Evolutionary conservation across 1,139 yeast genomes (phyloP).

Genomic region (Candida sanyaensis): DNA sequence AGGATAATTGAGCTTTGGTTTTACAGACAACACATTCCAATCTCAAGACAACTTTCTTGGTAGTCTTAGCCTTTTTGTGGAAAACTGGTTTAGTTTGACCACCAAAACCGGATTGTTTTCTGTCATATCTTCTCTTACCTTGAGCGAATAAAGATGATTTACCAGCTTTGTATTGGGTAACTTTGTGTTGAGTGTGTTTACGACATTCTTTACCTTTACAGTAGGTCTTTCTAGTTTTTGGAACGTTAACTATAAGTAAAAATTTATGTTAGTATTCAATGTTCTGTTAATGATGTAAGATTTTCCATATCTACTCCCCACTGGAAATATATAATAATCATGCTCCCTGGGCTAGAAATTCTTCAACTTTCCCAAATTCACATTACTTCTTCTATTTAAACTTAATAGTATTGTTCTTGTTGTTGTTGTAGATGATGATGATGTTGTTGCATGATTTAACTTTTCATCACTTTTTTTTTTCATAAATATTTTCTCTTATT

Average conservation of each 20-base stretch:
- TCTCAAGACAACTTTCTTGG: conserved; percentile 99
- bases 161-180: conserved; percentile 99
- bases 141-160: conserved; percentile 99
- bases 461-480: background rate
- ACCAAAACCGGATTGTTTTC: conserved; percentile 99
- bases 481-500: background rate
- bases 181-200: conserved; percentile 99
- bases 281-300: no score
- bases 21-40: conserved; percentile 98
- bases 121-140: conserved; percentile 99
- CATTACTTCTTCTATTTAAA: background rate
- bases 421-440: no score
- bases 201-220: conserved; percentile 99
- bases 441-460: background rate
- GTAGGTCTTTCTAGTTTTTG: conserved; percentile 99
- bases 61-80: conserved; percentile 99
- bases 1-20: conserved; percentile 97
- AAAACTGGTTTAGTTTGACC: conserved; percentile 99
- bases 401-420: no score
- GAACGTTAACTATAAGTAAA: conserved; percentile 83
- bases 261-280: conserved; percentile 20
- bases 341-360: background rate
- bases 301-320: no score
- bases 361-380: background rate
- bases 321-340: no score